Percentiles rank a stretch among this genome's conserved stretches.
phyloP scores from a whole-genome alignment of 306 rosid species.

The Fragaria ananassa region DNA sequence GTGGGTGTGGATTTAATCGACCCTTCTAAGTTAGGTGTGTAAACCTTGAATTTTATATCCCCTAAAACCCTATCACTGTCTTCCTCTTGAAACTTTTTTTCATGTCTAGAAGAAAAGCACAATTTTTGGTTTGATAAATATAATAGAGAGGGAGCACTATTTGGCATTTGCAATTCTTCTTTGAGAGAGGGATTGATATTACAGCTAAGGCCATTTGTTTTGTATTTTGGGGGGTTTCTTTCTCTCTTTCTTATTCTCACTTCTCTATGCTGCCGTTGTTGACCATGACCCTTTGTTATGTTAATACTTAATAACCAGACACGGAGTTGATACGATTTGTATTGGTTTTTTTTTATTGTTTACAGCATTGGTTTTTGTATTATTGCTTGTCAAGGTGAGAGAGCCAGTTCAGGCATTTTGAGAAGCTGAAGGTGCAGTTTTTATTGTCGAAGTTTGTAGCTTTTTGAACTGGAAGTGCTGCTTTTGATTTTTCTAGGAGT shows the following conservation, averaged over 20 bases:
- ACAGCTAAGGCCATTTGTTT: conserved; percentile 26
- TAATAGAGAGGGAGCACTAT: not conserved
- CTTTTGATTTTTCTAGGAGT: conserved; percentile 14
- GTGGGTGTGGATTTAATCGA: conserved; percentile 23
- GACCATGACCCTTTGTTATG: conserved; percentile 26
- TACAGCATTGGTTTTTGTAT: conserved; percentile 1
- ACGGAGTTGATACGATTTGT: not conserved
- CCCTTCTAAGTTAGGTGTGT: conserved; percentile 18
- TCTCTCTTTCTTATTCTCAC: not conserved
- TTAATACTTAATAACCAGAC: not conserved
- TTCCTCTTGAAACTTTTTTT: conserved; percentile 8
- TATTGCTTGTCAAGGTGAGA: not conserved
- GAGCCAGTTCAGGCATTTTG: conserved; percentile 6
- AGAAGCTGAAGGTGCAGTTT: conserved; percentile 11
- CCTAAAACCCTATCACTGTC: not conserved
- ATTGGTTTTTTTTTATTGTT: conserved; percentile 7
- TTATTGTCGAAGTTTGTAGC: conserved; percentile 23
- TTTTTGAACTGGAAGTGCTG: not conserved
- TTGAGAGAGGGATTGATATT: conserved; percentile 20
- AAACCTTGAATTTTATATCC: conserved; percentile 9
- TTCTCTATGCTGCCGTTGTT: conserved; percentile 33
- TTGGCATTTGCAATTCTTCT: conserved; percentile 11
- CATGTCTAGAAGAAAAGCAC: conserved; percentile 4
- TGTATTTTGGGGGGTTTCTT: not conserved
- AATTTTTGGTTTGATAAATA: not conserved